Percentiles rank a stretch among this genome's conserved stretches.
Evolutionary conservation across 768 basidiomycete species (phyloP).

Genomic region (Boletellus ananiceps): DNA sequence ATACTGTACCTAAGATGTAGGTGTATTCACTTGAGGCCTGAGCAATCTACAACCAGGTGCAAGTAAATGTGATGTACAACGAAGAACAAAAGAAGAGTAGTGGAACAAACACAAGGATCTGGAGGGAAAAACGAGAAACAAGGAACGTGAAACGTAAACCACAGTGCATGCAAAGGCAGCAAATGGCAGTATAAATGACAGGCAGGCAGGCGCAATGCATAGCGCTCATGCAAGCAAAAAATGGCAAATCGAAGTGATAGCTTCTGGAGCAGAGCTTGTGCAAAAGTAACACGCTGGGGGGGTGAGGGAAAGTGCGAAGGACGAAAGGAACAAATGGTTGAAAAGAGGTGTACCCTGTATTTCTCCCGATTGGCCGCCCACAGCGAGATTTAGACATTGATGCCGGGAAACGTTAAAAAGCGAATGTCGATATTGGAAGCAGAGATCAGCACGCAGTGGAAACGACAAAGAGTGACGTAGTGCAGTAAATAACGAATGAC

Average conservation of each 20-base stretch:
- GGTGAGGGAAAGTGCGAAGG: background rate
- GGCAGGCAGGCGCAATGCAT: background rate
- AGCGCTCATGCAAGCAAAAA: conserved; percentile 3
- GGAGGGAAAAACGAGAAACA: background rate
- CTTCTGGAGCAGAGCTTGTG: background rate
- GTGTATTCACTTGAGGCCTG: background rate
- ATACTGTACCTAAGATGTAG: conserved; percentile 17
- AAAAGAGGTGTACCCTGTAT: background rate
- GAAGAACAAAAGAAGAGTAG: conserved; percentile 3
- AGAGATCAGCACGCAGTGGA: background rate
- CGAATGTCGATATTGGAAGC: background rate
- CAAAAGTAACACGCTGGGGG: background rate
- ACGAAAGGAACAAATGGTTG: background rate
- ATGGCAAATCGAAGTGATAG: background rate
- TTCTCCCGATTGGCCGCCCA: conserved; percentile 1
- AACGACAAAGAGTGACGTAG: conserved; percentile 3
- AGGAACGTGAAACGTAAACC: conserved; percentile 4
- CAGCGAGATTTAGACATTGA: background rate
- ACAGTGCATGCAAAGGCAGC: background rate
- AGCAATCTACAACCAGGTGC: conserved; percentile 13
- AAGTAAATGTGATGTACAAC: conserved; percentile 14
- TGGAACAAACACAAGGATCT: background rate
- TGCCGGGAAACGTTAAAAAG: background rate
- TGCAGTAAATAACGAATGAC: background rate
- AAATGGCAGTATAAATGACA: conserved; percentile 2